Conservation (phyloP, 441 rosid genomes). For the Euphorbia celastroides region DNA sequence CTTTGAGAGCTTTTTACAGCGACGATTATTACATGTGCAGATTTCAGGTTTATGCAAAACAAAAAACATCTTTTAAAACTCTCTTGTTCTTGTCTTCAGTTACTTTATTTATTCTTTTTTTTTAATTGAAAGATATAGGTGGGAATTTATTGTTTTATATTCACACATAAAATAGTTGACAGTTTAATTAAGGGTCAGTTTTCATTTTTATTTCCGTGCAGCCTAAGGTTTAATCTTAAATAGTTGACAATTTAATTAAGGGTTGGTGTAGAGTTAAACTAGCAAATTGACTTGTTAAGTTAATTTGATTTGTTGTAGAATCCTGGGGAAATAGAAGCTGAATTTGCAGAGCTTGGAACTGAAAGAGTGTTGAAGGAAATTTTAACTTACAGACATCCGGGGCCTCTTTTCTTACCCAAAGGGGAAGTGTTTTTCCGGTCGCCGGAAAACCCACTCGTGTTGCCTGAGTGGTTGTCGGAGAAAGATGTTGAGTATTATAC, state of each 20-base stretch:
- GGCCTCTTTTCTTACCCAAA: slow-evolving; percentile 47
- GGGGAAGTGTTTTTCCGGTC: slow-evolving; percentile 43
- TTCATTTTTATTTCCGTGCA: too few relatives aligned
- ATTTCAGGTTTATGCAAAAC: too few relatives aligned
- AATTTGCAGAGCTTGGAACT: slow-evolving; percentile 45
- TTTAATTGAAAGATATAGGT: too few relatives aligned
- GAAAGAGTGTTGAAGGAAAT: slow-evolving; percentile 44
- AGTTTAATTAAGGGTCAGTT: too few relatives aligned
- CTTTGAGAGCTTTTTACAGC: slow-evolving; percentile 35
- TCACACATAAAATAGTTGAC: too few relatives aligned
- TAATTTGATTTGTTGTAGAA: slow-evolving; percentile 24
- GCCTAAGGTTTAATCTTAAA: too few relatives aligned
- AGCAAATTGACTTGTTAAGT: not conserved
- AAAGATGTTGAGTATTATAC: slow-evolving; percentile 53
- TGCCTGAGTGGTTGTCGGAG: slow-evolving; percentile 77
- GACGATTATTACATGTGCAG: slow-evolving; percentile 70
- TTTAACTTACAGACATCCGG: slow-evolving; percentile 39
- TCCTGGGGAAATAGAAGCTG: slow-evolving; percentile 61
- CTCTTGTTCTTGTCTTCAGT: too few relatives aligned
- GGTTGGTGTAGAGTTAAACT: too few relatives aligned
- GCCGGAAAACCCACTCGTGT: slow-evolving; percentile 26
- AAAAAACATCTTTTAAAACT: too few relatives aligned
- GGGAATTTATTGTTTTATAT: too few relatives aligned
- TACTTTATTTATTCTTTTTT: too few relatives aligned
- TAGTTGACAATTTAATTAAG: too few relatives aligned